phyloP scores from a whole-genome alignment of 805 yeast genomes.

The Yarrowia porcina region DNA sequence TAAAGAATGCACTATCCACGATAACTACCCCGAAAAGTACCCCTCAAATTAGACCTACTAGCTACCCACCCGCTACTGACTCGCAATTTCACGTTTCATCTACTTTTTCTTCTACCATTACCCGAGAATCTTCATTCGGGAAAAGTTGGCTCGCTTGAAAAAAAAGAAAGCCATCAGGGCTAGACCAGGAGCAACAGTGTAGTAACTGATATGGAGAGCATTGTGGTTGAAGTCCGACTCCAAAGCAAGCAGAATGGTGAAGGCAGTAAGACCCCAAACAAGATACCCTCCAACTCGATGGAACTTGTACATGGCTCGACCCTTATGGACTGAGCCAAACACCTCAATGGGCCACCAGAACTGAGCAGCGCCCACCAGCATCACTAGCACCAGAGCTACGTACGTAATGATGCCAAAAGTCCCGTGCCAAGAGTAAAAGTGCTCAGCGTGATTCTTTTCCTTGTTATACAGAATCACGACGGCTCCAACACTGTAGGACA shows the following conservation, averaged over 20 bases:
- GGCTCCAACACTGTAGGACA: conserved; percentile 30
- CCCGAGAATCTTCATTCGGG: conserved; percentile 26
- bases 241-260: conserved; percentile 30
- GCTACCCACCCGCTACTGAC: too few species aligned
- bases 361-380: conserved; percentile 33
- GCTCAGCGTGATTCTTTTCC: conserved; percentile 31
- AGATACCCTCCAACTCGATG: conserved; percentile 36
- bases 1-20: not conserved
- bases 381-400: conserved; percentile 27
- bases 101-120: not conserved
- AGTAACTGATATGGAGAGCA: conserved; percentile 29
- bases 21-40: not conserved
- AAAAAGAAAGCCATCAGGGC: conserved; percentile 25
- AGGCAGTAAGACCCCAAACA: conserved; percentile 24
- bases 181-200: conserved; percentile 23
- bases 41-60: too few species aligned
- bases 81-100: not conserved
- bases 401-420: conserved; percentile 33
- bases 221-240: conserved; percentile 30
- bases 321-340: conserved; percentile 34
- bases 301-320: conserved; percentile 34
- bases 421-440: conserved; percentile 36
- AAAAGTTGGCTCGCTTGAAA: conserved; percentile 22
- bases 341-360: conserved; percentile 33
- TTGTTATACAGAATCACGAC: conserved; percentile 34